Base-by-base conservation (phyloP, 2,329 filamentous ascomycete species). In the Aspergillus quadrilineatus region DNA sequence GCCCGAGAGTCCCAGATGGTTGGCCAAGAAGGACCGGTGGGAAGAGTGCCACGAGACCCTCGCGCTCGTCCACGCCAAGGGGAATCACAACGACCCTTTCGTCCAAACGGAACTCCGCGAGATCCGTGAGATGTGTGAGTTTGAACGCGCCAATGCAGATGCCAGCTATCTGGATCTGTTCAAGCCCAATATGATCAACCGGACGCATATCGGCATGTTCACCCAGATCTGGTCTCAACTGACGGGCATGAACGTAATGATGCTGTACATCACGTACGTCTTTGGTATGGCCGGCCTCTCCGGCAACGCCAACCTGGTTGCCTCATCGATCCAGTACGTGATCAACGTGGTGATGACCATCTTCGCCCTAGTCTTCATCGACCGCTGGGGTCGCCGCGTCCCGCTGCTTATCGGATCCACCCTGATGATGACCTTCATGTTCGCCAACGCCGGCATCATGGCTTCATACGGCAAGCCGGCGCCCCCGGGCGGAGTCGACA, bases 341-440 rank as follows among this genome's bases (percentile, higher is more conserved):
- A 90, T 93, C 77, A 92, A 92, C 70, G 89, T 93, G 1, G 58
- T 86, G 51, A 89, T 90, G 85, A 93, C 90, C 0, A 70, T 92
- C 3, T 88, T 89, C 0, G 89, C 89, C 1, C 80, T 93, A 26
- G 73, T 92, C 55, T 92, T 79, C 76, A 82, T 92, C 65, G 89
- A 94, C 64, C 79, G 80, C 54, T 90, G 87, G 85, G 90, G 90
- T 46, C 89, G 89, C 61, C 89, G 88, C 42, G 78, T 77, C 1
- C 83, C 87, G 4, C 78, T 90, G 36, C 77, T 90, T n/a, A 67
- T 85, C 28, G 88, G 88, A 48, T 82, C 86, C 5, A 73, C 82
- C 26, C 74, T 88, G 46, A 90, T 90, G 87, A 69, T 69, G 58
- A 72, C 60, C n/a, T 70, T 66, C 55, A 75, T 79, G 68, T 78